Evolutionary conservation across 2,329 filamentous ascomycete genomes (phyloP), one percentile per base, ranked within the genome.

Genomic region (Tolypocladium tropicale): DNA sequence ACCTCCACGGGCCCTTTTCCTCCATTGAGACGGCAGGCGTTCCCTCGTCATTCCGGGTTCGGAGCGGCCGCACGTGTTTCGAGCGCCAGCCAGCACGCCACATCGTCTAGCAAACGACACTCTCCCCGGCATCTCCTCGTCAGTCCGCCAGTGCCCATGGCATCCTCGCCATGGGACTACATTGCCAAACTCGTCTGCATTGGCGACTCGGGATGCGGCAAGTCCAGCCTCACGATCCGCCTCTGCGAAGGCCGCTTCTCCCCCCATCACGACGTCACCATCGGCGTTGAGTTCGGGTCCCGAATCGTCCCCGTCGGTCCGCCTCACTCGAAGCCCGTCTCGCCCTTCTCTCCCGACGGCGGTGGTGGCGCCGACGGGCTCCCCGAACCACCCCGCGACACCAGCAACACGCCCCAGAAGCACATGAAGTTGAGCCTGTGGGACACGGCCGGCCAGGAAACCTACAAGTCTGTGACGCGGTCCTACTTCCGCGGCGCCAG

Each of bases 161-260:
- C 80, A 68, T 71, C 76, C 61, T 81, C 85, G 67, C 87, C 90
- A 73, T 97, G 93, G 93, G 91, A 97, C 77, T 97, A 95, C 78
- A 99, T 97, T 70, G 92, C 93, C 72, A 99, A 99, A 76, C 89
- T 99, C 66, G 93, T 97, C 69, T 95, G 90, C 76, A 91, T 99
- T 67, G 94, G 94, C 72, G 94, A 97, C 77, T 94, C 89, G 50
- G 94, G 92, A 70, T 95, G 90, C 69, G 94, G 94, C 68, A 99
- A 99, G 79, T 95, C 90, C 60, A 84, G 90, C 73, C 83, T 96
- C 64, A 96, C 92, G 56, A 92, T 96, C 70, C 90, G 93, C 61
- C 89, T 97, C 61, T 96, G 93, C 77, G 93, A 96, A 80, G 92
- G 92, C 65, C 90, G 93, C 71, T 96, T 97, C 78, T 90, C 89